Evolutionary conservation across 1,284 basidiomycete genomes (phyloP), one percentile per base, ranked within the genome.

Genomic region (Coniferiporia sulphurascens): DNA sequence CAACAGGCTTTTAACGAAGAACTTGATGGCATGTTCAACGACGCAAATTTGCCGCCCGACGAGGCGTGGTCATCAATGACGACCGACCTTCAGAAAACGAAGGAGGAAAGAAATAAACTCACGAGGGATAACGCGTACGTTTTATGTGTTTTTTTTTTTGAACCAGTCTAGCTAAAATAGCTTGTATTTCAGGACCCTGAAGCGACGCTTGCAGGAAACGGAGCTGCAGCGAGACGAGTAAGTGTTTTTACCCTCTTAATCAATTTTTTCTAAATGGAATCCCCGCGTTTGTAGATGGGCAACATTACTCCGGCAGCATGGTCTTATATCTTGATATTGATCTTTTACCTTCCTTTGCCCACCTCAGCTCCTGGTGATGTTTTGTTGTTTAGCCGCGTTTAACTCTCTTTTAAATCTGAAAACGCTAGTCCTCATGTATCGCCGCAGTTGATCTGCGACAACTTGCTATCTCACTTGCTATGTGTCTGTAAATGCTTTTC

Each of bases 1-100:
- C 9, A 17, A 4, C 62, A 94, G 92, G 87, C 91, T 3, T 95
- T 96, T 76, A 95, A 95, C 69, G 91, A 93, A 65, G 93, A 95
- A 70, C 78, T 96, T 41, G 91, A 93, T 65, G 84, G 82, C 38
- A 92, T 95, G 89, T 95, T 86, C 73, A 85, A 87, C 56, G 90
- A 93, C 60, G 82, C 82, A 17, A 82, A 86, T 60, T 78, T 94
- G 55, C 89, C 91, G 13, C 83, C 85, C 13, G 84, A 87, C 48
- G 89, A 92, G 65, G 90, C 91, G 1, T 91, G 88, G 82, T 71
- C 75, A 12, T 86, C 87, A 0, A 80, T 95, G 80, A 80, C 84
- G 17, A 74, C 74, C 50, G 90, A 95, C 68, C 74, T 95, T 44
- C 80, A 82, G 63, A 71, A 79, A 62, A 84, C 91, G 19, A 94